These are phyloP conservation scores for Cichorium intybus DNA, from an alignment of 140 eudicot genomes.

Conservation along the genomic window DNA sequence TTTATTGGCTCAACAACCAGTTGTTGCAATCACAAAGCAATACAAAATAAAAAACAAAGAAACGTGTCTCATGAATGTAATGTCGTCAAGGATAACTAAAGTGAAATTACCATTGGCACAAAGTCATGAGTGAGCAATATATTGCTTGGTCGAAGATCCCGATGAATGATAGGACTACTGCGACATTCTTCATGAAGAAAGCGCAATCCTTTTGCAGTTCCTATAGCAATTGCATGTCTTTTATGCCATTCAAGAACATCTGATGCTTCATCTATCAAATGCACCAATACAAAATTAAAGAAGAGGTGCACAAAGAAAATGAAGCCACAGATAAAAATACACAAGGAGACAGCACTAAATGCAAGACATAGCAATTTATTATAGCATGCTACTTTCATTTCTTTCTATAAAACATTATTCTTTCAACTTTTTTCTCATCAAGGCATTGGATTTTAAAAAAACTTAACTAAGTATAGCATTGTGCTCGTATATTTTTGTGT, in stretches of 20 bases:
- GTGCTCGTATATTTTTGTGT: too few species aligned
- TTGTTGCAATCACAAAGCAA: not conserved
- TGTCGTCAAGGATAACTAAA: not conserved
- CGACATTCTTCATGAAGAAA: constrained; percentile 92
- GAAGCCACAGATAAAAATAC: not conserved
- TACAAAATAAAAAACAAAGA: not conserved
- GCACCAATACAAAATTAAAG: not conserved
- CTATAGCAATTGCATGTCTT: constrained; percentile 71
- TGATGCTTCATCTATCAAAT: constrained; percentile 38
- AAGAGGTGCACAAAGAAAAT: not conserved
- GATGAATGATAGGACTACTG: constrained; percentile 75
- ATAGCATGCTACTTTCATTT: not conserved
- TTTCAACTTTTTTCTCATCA: not conserved
- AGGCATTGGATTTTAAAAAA: not conserved
- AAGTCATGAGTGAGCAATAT: constrained; percentile 79
- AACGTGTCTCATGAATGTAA: not conserved
- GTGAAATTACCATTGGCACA: constrained; percentile 65
- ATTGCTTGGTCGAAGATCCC: constrained; percentile 86
- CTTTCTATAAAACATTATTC: too few species aligned
- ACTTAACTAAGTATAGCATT: not conserved
- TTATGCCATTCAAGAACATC: constrained; percentile 62
- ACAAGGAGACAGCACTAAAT: not conserved
- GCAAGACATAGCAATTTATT: not conserved
- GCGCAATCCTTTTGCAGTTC: constrained; percentile 85
- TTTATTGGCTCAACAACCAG: too few species aligned